Evolutionary conservation across 73 alveolate species (phyloP), one percentile per base, ranked within the genome.

Genomic region (Stentor roeselii): DNA sequence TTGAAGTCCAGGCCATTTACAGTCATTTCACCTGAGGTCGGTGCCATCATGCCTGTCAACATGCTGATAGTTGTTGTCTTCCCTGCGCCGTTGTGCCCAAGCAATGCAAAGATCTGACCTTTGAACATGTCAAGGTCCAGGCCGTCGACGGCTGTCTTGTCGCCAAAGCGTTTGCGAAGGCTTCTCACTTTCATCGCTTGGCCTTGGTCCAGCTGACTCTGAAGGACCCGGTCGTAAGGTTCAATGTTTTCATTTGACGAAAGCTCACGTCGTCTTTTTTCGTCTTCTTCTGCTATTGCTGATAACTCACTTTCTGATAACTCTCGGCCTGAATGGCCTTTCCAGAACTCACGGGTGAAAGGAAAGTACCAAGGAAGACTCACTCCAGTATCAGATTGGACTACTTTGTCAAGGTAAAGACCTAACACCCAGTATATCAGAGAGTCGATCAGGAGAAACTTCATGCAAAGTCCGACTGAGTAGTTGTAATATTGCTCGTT

Each of bases 1-100:
- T 88, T 85, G 59, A 93, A 86, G 89, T 93, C 95, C 15, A 67
- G 82, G 3, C 96, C 96, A 60, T 61, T 83, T 0, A 86, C 93
- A 32, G 87, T 82, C 14, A 94, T 95, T 6, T 31, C 36, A 3
- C 99, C 99, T 78, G 83, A 50, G 14, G 95, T 84, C 14, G 95
- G 82, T 50, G 84, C 86, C 36, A 90, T 59, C 59, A 95, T 76
- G 0, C 99, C 99, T 15, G 97, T 93, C 0, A 95, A 87, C 97
- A 95, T 92, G 2, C 95, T 87, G 31, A 96, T 89, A 6, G 98
- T 93, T 2, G 99, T 87, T 0, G 99, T 94, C 78, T 97, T 97
- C 36, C 99, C 99, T 60, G 99, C 99, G 3, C 99, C 99, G 85
- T 97, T 97, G 60, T 97, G 99, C 11, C 99, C 99, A 3, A 97